phyloP scores from a whole-genome alignment of 768 basidiomycete species.

The Tubosaeta sp. region DNA sequence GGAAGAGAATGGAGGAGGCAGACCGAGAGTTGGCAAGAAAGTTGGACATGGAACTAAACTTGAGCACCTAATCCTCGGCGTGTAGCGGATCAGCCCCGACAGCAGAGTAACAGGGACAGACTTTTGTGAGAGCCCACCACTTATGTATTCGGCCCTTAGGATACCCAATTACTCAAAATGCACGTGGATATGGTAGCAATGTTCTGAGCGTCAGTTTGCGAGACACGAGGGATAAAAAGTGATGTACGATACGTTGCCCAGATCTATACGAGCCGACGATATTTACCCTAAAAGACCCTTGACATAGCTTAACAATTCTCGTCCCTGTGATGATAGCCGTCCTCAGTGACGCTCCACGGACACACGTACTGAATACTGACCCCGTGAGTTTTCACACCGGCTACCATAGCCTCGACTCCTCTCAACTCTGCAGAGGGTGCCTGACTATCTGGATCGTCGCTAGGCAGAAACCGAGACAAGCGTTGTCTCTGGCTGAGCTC shows the following conservation, averaged over 20 bases:
- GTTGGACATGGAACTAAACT: conserved; percentile 40
- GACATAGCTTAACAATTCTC: conserved; percentile 69
- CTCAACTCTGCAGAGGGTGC: conserved; percentile 34
- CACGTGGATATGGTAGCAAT: not conserved
- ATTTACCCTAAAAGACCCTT: conserved; percentile 54
- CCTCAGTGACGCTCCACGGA: conserved; percentile 9
- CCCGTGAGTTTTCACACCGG: conserved; percentile 69
- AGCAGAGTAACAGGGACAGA: too few species aligned
- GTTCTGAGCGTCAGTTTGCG: too few species aligned
- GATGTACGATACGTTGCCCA: not conserved
- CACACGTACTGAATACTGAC: conserved; percentile 39
- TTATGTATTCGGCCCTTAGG: not conserved
- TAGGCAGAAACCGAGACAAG: conserved; percentile 27
- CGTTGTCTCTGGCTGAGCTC: conserved; percentile 58
- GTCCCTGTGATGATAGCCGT: conserved; percentile 42
- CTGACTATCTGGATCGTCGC: conserved; percentile 27
- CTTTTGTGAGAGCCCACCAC: too few species aligned
- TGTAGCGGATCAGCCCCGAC: conserved; percentile 13
- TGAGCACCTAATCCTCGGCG: conserved; percentile 20
- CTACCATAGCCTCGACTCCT: conserved; percentile 70
- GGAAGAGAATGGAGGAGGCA: conserved; percentile 23
- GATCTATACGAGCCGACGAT: not conserved
- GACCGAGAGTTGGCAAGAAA: conserved; percentile 46
- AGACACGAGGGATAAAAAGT: not conserved
- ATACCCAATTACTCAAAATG: too few species aligned